Percentiles rank a stretch among this genome's conserved stretches.
phyloP scores from a whole-genome alignment of 306 rosid genomes.

The Rosa multiflora region DNA sequence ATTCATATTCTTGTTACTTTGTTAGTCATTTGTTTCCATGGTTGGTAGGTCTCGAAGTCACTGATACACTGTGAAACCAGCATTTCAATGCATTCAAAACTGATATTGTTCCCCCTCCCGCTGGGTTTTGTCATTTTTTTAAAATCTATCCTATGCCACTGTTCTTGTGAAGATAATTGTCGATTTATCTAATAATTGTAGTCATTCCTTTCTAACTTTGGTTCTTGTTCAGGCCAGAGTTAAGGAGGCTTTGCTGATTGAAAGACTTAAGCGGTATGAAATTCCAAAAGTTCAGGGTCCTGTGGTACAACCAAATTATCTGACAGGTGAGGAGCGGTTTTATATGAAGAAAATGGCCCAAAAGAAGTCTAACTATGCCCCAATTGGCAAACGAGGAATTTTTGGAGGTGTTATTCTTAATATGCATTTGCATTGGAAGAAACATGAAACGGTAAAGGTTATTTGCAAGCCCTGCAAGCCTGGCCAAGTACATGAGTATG shows the following conservation, averaged over 20 bases:
- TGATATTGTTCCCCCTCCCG: neutral
- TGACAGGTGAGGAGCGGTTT: conserved; percentile 85
- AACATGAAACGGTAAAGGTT: conserved; percentile 89
- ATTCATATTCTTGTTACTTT: neutral
- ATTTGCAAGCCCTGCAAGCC: conserved; percentile 86
- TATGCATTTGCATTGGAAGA: conserved; percentile 99
- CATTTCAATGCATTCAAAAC: neutral
- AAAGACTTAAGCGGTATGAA: conserved; percentile 81
- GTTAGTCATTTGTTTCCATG: neutral
- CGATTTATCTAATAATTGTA: conserved; percentile 7
- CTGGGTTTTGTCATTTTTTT: neutral
- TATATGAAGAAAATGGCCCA: conserved; percentile 92
- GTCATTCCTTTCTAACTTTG: neutral
- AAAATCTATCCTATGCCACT: neutral
- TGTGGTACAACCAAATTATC: conserved; percentile 54
- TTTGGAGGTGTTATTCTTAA: conserved; percentile 95
- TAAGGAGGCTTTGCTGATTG: conserved; percentile 78
- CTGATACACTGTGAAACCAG: neutral
- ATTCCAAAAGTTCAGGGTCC: conserved; percentile 83
- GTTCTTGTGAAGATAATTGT: neutral
- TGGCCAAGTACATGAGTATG: conserved; percentile 79
- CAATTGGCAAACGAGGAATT: conserved; percentile 84
- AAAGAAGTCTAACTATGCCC: conserved; percentile 87
- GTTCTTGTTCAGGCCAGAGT: conserved; percentile 68
- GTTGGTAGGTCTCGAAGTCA: neutral